Base-by-base conservation (phyloP, 2,329 filamentous ascomycete genomes). In the Microsporum audouinii region DNA sequence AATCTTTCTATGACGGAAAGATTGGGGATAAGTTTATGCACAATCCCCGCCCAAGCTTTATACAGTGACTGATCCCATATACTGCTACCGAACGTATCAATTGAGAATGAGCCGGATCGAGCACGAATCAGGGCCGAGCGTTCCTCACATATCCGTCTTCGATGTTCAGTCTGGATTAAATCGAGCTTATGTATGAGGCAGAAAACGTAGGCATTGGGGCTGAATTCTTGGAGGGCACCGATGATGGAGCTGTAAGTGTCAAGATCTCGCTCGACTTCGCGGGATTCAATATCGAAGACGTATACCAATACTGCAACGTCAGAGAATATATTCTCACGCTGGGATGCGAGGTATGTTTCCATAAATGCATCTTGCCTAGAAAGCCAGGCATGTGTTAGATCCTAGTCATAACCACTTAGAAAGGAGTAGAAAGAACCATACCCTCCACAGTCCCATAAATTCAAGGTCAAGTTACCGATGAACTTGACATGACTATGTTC, bases 51-150 rank as follows among this genome's bases (percentile, higher is more conserved):
- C 94, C 94, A 99, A 1, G 94, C 94, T 75, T 95, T 95, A 80
- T 97, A 99, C 41, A 99, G 80, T 60, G 88, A 95, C 78, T 99
- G 94, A 71, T 99, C 94, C 94, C 94, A 99, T 71, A 99, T 99
- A 60, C 89, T 95, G 36, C 92, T 97, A 7, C 91, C 89, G 72
- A 96, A 97, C 63, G 91, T 91, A 62, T 89, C 89, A 63, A 96
- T 82, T 65, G 86, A 83, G 71, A 95, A 84, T 17, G 80, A 75
- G 61, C 84, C 82, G 61, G 88, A 91, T 70, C 89, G 89, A 65
- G 85, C 83, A 62, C 87, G 84, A 64, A 96, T 89, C 60, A 91
- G 79, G 34, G 84, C 80, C 29, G 91, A 87, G 63, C 90, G 87
- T 69, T 95, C 88, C 64, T 92, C 86, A 74, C 95, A 96, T 65